Evolutionary conservation across 2,329 filamentous ascomycete species (phyloP).

Genomic region (Penicillium verrucosum): DNA sequence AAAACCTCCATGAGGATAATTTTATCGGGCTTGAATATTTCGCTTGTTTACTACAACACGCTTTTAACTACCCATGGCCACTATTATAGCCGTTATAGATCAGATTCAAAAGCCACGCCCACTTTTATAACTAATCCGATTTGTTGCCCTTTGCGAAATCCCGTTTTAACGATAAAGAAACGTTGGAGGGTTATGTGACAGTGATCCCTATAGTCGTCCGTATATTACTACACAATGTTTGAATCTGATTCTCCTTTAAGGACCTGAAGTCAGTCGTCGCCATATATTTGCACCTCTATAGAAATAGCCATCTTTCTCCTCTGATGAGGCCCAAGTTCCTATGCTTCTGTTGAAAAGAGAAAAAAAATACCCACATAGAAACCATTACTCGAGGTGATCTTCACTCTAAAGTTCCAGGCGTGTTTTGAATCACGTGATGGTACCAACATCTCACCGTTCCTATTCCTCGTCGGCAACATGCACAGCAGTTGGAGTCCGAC

Average conservation of each 20-base stretch:
- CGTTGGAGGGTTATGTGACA: no score
- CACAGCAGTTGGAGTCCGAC: conserved; percentile 1
- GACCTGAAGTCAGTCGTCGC: neutral
- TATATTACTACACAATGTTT: no score
- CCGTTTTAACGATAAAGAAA: neutral
- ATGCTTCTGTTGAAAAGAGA: neutral
- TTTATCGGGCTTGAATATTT: neutral
- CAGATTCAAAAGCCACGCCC: neutral
- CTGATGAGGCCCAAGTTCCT: neutral
- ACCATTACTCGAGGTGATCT: neutral
- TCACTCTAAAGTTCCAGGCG: neutral
- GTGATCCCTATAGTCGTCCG: no score
- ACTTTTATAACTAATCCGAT: neutral
- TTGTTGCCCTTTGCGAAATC: neutral
- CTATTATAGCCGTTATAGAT: neutral
- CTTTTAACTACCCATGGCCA: neutral
- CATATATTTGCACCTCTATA: neutral
- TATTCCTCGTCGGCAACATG: conserved; percentile 8
- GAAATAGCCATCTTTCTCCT: neutral
- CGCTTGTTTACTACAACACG: neutral
- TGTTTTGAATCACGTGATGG: conserved; percentile 12
- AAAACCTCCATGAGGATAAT: neutral
- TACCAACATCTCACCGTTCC: conserved; percentile 12
- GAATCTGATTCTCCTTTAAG: neutral
- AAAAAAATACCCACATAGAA: no score